Evolutionary conservation across 139 green algal genomes (phyloP), one percentile per base, ranked within the genome.

Genomic region (Axilococcus clingmanii): DNA sequence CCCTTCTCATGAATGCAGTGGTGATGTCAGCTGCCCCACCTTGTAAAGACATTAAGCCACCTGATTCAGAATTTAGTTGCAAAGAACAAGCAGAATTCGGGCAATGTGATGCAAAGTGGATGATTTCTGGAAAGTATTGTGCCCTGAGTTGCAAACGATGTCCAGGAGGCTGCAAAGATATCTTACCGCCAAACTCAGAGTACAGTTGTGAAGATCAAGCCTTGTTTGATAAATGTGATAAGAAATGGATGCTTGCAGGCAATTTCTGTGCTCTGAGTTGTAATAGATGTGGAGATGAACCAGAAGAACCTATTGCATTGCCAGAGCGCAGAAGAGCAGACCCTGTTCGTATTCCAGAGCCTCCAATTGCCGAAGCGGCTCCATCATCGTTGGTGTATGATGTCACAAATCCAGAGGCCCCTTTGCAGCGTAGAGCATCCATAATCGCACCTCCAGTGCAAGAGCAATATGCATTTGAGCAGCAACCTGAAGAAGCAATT

Each of bases 121-220:
- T n/a, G n/a, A n/a, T n/a, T n/a, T n/a, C n/a, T n/a, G n/a, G n/a
- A n/a, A n/a, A n/a, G n/a, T n/a, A n/a, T n/a, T n/a, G n/a, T n/a
- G n/a, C n/a, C n/a, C n/a, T n/a, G n/a, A n/a, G n/a, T n/a, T n/a
- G n/a, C n/a, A n/a, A n/a, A n/a, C n/a, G n/a, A n/a, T n/a, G n/a
- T n/a, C n/a, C n/a, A n/a, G n/a, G n/a, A n/a, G n/a, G n/a, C n/a
- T n/a, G n/a, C n/a, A n/a, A n/a, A n/a, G 12, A 30, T 45, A 32
- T 32, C n/a, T 16, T 11, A 20, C 25, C 25, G 6, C 48, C 48
- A 5, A 12, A 20, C 12, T 12, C 20, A 16, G 32, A 49, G 15
- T 59, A 32, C 33, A 59, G 31, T 9, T 59, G 51, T 34, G 29
- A 16, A 40, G 24, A 59, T 1, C 51, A 59, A 32, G 33, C 48